Conservation (phyloP, 495 filamentous ascomycete species). For the Massariosphaeria phaeospora region DNA sequence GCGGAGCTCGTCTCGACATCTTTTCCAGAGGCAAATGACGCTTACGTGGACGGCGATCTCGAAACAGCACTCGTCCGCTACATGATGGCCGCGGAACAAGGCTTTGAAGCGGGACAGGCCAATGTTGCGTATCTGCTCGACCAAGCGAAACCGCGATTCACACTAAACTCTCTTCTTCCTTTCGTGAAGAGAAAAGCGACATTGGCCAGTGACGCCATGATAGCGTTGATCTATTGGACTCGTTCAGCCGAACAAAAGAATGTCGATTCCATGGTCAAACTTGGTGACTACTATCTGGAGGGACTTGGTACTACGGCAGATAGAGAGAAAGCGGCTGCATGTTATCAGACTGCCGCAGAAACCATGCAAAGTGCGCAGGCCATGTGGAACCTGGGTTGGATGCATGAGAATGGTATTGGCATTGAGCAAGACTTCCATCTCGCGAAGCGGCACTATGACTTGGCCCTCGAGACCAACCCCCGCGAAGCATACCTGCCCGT, state of each 20-base stretch:
- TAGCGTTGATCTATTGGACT: constrained; percentile 94
- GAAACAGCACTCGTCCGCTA: constrained; percentile 79
- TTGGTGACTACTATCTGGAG: constrained; percentile 91
- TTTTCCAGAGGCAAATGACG: constrained; percentile 78
- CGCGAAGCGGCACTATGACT: constrained; percentile 92
- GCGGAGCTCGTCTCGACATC: constrained; percentile 80
- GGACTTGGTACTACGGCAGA: constrained; percentile 70
- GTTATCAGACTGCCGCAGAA: constrained; percentile 88
- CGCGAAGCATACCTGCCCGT: constrained; percentile 90
- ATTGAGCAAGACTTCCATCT: constrained; percentile 95
- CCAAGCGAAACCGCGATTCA: constrained; percentile 62
- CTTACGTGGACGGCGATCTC: constrained; percentile 77
- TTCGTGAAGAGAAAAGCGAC: constrained; percentile 29
- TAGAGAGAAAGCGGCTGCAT: constrained; percentile 82
- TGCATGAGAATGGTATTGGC: constrained; percentile 96
- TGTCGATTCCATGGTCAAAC: constrained; percentile 90
- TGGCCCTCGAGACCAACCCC: constrained; percentile 80
- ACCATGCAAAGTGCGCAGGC: constrained; percentile 88
- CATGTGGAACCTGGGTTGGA: constrained; percentile 96
- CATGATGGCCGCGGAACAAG: constrained; percentile 93
- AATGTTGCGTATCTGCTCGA: constrained; percentile 94
- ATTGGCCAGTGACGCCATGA: constrained; percentile 61
- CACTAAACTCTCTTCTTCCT: constrained; percentile 43
- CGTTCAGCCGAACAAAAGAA: constrained; percentile 90
- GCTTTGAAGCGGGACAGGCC: constrained; percentile 85